Evolutionary conservation across 2,329 filamentous ascomycete species (phyloP).

Genomic region (Hymenoscyphus infarciens): DNA sequence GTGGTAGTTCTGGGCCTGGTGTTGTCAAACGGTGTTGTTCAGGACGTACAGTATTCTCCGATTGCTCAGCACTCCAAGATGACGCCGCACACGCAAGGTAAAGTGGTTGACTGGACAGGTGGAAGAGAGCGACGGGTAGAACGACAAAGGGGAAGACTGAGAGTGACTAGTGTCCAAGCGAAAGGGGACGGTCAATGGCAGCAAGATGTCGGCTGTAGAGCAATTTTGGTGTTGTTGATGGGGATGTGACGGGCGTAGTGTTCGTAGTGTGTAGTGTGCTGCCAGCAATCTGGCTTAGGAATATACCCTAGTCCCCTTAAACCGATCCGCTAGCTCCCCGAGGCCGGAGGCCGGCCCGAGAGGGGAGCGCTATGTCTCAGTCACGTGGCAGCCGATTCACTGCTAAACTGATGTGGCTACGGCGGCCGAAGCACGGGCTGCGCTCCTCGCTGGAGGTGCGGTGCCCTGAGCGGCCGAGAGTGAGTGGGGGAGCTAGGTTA

Average conservation of each 20-base stretch:
- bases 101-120: neutral
- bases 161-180: conserved; percentile 3
- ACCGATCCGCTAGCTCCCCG: too few species aligned
- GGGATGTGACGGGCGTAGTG: conserved; percentile 10
- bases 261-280: conserved; percentile 10
- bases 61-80: conserved; percentile 16
- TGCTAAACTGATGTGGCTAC: neutral
- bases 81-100: neutral
- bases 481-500: conserved; percentile 1
- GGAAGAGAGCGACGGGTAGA: conserved; percentile 9
- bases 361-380: too few species aligned
- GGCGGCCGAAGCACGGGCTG: neutral
- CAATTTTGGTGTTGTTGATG: conserved; percentile 20
- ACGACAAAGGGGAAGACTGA: neutral
- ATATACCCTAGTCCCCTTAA: too few species aligned
- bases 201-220: conserved; percentile 9
- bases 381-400: too few species aligned
- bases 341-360: too few species aligned
- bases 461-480: neutral
- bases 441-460: neutral
- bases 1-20: neutral
- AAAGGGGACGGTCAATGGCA: conserved; percentile 16
- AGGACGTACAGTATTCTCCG: conserved; percentile 13
- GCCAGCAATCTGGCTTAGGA: neutral
- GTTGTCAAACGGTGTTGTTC: conserved; percentile 7